Evolutionary conservation across 225 moss, liverwort and hornwort species (phyloP).

Genomic region (Ulota crispa): DNA sequence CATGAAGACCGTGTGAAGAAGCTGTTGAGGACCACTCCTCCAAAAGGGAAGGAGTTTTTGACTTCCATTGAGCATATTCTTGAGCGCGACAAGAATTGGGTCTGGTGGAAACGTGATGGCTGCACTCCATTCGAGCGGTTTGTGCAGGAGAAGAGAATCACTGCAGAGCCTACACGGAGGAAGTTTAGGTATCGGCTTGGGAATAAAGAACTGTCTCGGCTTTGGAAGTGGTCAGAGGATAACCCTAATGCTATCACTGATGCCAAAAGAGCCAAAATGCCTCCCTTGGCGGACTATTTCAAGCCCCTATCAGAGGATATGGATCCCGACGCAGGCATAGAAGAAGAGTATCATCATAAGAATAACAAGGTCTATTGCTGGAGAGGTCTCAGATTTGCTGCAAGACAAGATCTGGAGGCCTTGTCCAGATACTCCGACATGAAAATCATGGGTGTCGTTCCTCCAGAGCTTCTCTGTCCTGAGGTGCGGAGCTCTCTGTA

Average conservation of each 20-base stretch:
- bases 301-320: slow-evolving; percentile 91
- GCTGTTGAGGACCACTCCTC: slow-evolving; percentile 86
- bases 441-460: slow-evolving; percentile 92
- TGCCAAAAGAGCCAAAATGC: slow-evolving; percentile 74
- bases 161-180: slow-evolving; percentile 32
- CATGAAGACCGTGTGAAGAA: slow-evolving; percentile 94
- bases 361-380: slow-evolving; percentile 95
- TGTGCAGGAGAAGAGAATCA: slow-evolving; percentile 41
- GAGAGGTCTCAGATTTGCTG: slow-evolving; percentile 93
- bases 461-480: slow-evolving; percentile 68
- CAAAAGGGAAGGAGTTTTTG: slow-evolving; percentile 89
- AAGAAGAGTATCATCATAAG: slow-evolving; percentile 95
- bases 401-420: slow-evolving; percentile 96
- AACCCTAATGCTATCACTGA: slow-evolving; percentile 89
- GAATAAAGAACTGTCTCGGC: slow-evolving; percentile 86
- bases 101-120: slow-evolving; percentile 99
- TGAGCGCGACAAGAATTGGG: slow-evolving; percentile 95
- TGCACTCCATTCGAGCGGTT: slow-evolving; percentile 87
- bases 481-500: slow-evolving; percentile 78
- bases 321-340: slow-evolving; percentile 96
- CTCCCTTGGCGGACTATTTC: slow-evolving; percentile 82
- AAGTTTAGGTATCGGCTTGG: slow-evolving; percentile 90
- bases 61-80: slow-evolving; percentile 91
- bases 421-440: slow-evolving; percentile 86
- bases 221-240: slow-evolving; percentile 98